Evolutionary conservation across 1,284 basidiomycete species (phyloP).

Genomic region (Hymenochaete sp.): DNA sequence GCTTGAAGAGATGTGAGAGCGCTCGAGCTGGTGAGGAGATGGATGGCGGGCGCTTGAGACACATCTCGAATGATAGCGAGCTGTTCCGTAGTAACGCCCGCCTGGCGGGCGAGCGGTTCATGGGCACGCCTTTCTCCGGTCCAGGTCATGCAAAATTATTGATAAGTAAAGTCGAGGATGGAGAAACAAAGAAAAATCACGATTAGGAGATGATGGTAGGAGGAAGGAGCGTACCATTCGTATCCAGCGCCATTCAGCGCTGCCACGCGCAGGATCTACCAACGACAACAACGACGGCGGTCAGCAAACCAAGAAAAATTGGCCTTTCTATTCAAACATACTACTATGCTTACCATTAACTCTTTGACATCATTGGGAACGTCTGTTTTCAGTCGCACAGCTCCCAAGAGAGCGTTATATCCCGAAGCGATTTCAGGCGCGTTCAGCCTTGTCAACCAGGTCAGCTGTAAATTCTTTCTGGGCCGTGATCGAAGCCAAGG

Average conservation of each 20-base stretch:
- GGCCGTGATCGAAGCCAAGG: too few species aligned
- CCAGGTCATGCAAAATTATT: neutral
- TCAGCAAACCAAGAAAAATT: conserved; percentile 1
- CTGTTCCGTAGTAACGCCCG: conserved; percentile 39
- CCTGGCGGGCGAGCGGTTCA: conserved; percentile 36
- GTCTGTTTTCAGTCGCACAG: conserved; percentile 39
- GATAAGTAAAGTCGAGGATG: neutral
- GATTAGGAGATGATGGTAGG: neutral
- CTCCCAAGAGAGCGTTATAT: conserved; percentile 42
- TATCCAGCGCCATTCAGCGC: conserved; percentile 43
- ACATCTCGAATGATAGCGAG: conserved; percentile 39
- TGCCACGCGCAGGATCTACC: conserved; percentile 45
- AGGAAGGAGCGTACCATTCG: conserved; percentile 31
- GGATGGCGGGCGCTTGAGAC: conserved; percentile 28
- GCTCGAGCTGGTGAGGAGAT: too few species aligned
- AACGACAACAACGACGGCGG: too few species aligned
- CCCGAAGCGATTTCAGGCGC: conserved; percentile 42
- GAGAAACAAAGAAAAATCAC: neutral
- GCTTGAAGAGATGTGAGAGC: conserved; percentile 33
- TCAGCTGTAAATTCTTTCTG: neutral
- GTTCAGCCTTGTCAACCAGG: conserved; percentile 26
- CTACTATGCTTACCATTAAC: conserved; percentile 33
- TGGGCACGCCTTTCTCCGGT: conserved; percentile 47
- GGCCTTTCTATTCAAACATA: neutral
- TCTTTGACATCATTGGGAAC: conserved; percentile 43